Evolutionary conservation across 2,329 filamentous ascomycete species (phyloP).

Genomic region (Drechslera avenae): DNA sequence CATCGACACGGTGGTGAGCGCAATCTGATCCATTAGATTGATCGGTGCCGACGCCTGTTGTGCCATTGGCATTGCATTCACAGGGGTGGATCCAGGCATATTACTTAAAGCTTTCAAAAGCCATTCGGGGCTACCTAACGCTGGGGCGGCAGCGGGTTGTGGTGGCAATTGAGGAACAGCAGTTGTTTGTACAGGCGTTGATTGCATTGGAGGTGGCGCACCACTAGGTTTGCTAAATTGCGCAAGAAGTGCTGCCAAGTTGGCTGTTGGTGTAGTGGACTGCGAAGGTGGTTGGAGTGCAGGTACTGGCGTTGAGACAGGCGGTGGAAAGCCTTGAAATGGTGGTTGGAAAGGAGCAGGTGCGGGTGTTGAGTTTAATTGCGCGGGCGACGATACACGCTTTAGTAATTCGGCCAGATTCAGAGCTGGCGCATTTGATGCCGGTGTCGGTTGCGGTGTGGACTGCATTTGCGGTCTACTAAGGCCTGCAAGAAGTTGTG

Average conservation of each 20-base stretch:
- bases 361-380: slow-evolving; percentile 30
- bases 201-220: slow-evolving; percentile 20
- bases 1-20: slow-evolving; percentile 70
- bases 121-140: slow-evolving; percentile 37
- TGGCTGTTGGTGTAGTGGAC: slow-evolving; percentile 32
- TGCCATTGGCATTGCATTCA: slow-evolving; percentile 33
- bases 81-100: slow-evolving; percentile 30
- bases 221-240: slow-evolving; percentile 37
- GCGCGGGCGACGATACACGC: slow-evolving; percentile 35
- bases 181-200: slow-evolving; percentile 23
- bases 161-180: slow-evolving; percentile 26
- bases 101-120: slow-evolving; percentile 40
- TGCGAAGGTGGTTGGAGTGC: slow-evolving; percentile 30
- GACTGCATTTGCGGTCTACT: slow-evolving; percentile 23
- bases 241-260: slow-evolving; percentile 41
- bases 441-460: slow-evolving; percentile 26
- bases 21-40: slow-evolving; percentile 56
- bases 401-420: slow-evolving; percentile 40
- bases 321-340: slow-evolving; percentile 30
- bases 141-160: slow-evolving; percentile 21
- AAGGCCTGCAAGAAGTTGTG: slow-evolving; percentile 38
- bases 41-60: slow-evolving; percentile 42
- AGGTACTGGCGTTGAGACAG: slow-evolving; percentile 29
- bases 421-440: slow-evolving; percentile 27
- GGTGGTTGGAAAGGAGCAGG: slow-evolving; percentile 37